These are phyloP conservation scores for Tetrahymena thermophila DNA, from an alignment of 73 alveolate genomes.

Conservation along the genomic window DNA sequence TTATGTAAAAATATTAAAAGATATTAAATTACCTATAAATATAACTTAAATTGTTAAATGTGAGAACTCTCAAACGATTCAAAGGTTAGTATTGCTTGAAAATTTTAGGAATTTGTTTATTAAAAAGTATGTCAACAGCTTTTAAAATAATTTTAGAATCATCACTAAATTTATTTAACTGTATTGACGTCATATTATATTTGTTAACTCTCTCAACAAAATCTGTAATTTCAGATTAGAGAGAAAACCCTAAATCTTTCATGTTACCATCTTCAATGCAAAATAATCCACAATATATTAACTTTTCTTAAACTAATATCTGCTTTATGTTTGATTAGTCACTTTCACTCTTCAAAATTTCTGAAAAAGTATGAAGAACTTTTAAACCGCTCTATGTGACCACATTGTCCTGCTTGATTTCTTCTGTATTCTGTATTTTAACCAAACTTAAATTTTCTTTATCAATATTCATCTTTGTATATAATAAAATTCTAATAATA, in stretches of 20 bases:
- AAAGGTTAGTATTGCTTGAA: neutral
- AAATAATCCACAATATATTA: neutral
- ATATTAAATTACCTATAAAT: neutral
- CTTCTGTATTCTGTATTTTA: neutral
- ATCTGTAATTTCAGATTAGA: neutral
- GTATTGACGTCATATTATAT: neutral
- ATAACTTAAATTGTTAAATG: neutral
- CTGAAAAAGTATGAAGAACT: neutral
- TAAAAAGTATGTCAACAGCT: neutral
- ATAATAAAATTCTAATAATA: neutral
- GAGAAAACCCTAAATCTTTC: neutral
- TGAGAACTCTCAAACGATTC: neutral
- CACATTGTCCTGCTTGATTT: neutral
- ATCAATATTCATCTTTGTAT: neutral
- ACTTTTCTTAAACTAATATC: neutral
- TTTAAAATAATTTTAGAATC: neutral
- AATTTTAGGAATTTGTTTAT: neutral
- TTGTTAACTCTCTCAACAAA: neutral
- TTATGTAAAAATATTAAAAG: too few species aligned
- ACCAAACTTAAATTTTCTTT: neutral
- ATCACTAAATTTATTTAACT: neutral
- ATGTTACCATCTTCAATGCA: neutral
- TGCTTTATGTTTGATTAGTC: neutral
- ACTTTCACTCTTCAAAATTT: neutral
- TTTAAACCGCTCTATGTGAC: neutral